Evolutionary conservation across 106 monocot species (phyloP), one percentile per base, ranked within the genome.

Genomic region (Phalaenopsis aphrodite): DNA sequence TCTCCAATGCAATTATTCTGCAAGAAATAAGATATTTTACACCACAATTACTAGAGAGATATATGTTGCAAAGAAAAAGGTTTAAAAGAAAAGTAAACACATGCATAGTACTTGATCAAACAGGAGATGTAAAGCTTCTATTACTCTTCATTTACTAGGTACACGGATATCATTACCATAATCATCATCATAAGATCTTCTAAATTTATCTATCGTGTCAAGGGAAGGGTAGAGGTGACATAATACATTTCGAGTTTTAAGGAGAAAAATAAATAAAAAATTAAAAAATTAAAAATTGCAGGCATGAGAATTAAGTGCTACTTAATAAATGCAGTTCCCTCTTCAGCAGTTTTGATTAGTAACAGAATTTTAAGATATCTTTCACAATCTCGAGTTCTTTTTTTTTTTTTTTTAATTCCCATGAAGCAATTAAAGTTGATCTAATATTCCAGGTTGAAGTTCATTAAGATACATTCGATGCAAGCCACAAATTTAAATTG

Each of bases 1-100:
- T 98, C 98, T 66, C 98, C 98, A 72, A 98, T 92, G 82, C 98
- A 98, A 84, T 89, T 98, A 79, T 94, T 98, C 98, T 98, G 98
- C 83, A 89, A 81, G 75, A 65, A 80, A 72, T 48, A 76, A 76
- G 42, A 49, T 30, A 76, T 49, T 76, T 49, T 48, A 48, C 21
- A 52, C 11, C 45, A n/a, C 42, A 76, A 52, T 76, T 49, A 76
- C 48, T 36, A 7, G 47, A 74, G 12, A 74, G 48, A n/a, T 49
- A 74, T 19, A 41, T 45, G 42, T 3, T 76, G 49, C 49, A 76
- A 49, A 24, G 17, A 76, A 48, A n/a, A 49, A 14, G 49, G 7
- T 52, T 24, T 52, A 52, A 30, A 30, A 76, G 76, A 3, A 75
- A 76, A 52, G 12, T n/a, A 2, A 49, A 9, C 8, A 19, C 10